Evolutionary conservation across 108 stramenopile genomes (phyloP).

Genomic region (Seminavis robusta): DNA sequence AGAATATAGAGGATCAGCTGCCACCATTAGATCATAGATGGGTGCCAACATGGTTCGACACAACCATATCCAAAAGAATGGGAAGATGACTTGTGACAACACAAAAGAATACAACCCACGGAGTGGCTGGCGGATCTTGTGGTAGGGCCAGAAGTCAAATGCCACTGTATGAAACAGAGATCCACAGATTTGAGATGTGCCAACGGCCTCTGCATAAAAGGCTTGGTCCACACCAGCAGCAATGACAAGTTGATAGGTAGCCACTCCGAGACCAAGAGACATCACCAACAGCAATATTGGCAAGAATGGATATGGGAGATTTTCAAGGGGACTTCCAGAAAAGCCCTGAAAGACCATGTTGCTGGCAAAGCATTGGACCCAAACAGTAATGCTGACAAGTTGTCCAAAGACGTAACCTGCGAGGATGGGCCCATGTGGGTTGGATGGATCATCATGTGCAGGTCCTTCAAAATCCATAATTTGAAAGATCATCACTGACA

Average conservation of each 20-base stretch:
- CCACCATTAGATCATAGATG: conserved; percentile 2
- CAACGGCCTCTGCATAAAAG: neutral
- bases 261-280: too few species aligned
- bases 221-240: neutral
- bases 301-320: neutral
- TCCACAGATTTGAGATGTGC: neutral
- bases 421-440: neutral
- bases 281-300: neutral
- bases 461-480: neutral
- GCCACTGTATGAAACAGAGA: neutral
- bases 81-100: neutral
- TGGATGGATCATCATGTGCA: neutral
- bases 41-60: neutral
- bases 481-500: conserved; percentile 1
- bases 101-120: neutral
- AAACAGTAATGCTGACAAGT: neutral
- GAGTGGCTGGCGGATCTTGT: neutral
- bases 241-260: conserved; percentile 1
- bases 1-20: neutral
- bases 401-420: neutral
- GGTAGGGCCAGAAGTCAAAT: conserved; percentile 4
- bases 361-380: conserved; percentile 2
- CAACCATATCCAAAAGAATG: conserved; percentile 1
- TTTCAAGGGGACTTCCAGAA: neutral
- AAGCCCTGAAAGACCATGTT: neutral